Percentiles rank a stretch among this genome's conserved stretches.
Evolutionary conservation across 2,329 filamentous ascomycete genomes (phyloP).

Genomic region (Nannizziopsis barbatae): DNA sequence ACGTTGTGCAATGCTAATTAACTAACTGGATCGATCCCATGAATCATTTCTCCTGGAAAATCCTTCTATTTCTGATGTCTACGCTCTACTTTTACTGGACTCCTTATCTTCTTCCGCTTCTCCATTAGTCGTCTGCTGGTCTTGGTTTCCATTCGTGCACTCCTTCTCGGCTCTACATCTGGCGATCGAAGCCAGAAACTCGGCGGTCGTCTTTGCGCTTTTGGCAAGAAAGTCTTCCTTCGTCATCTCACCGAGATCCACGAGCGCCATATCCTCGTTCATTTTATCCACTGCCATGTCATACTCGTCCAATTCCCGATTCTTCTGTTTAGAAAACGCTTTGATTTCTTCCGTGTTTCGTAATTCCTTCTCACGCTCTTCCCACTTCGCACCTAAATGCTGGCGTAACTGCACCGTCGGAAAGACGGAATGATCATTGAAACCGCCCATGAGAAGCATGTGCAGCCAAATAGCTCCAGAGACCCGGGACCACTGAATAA

Average conservation of each 20-base stretch:
- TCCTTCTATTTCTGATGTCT: too few species aligned
- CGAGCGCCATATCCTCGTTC: conserved; percentile 22
- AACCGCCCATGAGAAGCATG: conserved; percentile 26
- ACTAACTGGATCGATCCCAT: too few species aligned
- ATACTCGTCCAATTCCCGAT: conserved; percentile 23
- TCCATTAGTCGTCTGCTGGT: too few species aligned
- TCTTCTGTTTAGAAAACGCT: conserved; percentile 21
- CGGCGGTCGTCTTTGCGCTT: too few species aligned
- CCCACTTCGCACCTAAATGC: conserved; percentile 19
- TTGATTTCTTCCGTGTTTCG: conserved; percentile 15
- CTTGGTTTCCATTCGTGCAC: too few species aligned
- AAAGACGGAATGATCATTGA: conserved; percentile 25
- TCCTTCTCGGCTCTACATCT: too few species aligned
- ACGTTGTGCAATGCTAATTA: too few species aligned
- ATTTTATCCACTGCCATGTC: conserved; percentile 25
- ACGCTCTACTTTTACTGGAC: too few species aligned
- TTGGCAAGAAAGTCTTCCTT: conserved; percentile 19
- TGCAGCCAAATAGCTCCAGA: conserved; percentile 31
- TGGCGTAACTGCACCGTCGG: conserved; percentile 23
- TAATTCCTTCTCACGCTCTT: conserved; percentile 18
- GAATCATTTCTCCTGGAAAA: too few species aligned
- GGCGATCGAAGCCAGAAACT: too few species aligned
- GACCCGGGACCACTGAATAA: conserved; percentile 26
- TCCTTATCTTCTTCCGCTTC: too few species aligned
- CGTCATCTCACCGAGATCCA: conserved; percentile 23